Evolutionary conservation across 164 flowering plant species (phyloP), one percentile per base, ranked within the genome.

Genomic region (Umbellularia californica): DNA sequence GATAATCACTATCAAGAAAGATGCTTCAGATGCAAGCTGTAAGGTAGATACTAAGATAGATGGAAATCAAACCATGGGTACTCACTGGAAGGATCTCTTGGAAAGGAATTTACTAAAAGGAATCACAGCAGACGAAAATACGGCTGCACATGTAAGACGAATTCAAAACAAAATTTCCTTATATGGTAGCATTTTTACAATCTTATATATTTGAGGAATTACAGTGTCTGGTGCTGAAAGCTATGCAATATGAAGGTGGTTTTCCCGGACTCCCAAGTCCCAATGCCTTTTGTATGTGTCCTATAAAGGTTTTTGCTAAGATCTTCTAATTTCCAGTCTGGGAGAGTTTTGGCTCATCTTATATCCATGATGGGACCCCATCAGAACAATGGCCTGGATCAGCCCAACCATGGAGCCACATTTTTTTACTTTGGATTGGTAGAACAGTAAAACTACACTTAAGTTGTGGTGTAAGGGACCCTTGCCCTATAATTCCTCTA

Each of bases 111-210:
- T 95, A 14, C 82, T 95, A 80, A 95, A 95, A 85, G 99, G 99
- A 77, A 88, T 95, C 63, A 95, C 99, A 67, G 99, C 98, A 58
- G 98, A 95, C 84, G 99, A 95, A 86, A 95, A 93, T 84, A 93
- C 99, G 62, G 97, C 99, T 74, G 97, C 99, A 23, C 99, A 91
- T 84, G 99, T 95, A 88, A 85, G 93, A 20, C 30, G 22, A 47
- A 4, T 41, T 13, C 15, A 15, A 17, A 72, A 62, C 19, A 55
- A 19, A 14, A 14, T 13, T 55, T 55, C 60, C 60, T 15, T 15
- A 55, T 15, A 55, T 17, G 60, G 60, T 55, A 5, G 60, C 17
- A 55, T 55, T 55, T 17, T 55, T 3, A 15, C 17, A 20, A 17
- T 55, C 60, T 15, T 15, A 15, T 3, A 55, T 55, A 20, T 55